Percentiles rank a stretch among this genome's conserved stretches.
These are phyloP conservation scores for Geotrichum cucujoidarum DNA, from an alignment of 1,139 yeast genomes.

Conservation along the genomic window DNA sequence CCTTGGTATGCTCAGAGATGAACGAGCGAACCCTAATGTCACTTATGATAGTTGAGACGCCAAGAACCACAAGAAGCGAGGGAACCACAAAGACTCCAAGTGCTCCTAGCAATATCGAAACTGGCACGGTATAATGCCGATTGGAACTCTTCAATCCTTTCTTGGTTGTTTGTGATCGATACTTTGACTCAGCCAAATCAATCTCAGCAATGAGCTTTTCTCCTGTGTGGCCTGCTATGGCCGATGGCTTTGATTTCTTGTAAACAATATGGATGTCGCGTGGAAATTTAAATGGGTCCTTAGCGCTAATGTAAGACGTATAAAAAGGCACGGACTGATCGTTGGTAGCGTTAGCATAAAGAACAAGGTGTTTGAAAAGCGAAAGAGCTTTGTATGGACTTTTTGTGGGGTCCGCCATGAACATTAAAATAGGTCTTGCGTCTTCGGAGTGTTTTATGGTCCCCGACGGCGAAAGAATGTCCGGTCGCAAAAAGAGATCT, in stretches of 20 bases:
- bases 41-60: neutral
- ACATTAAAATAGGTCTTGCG: slow-evolving; percentile 37
- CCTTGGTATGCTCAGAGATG: neutral
- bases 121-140: too few species aligned
- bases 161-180: neutral
- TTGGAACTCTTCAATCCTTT: too few species aligned
- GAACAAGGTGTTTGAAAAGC: slow-evolving; percentile 53
- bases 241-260: neutral
- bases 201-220: neutral
- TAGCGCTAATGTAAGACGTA: slow-evolving; percentile 46
- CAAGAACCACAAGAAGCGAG: neutral
- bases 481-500: slow-evolving; percentile 56
- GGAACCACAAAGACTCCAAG: neutral
- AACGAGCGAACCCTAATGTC: neutral
- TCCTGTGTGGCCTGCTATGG: neutral
- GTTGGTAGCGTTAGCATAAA: slow-evolving; percentile 69
- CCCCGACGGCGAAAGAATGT: slow-evolving; percentile 27
- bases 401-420: slow-evolving; percentile 52
- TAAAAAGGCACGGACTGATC: slow-evolving; percentile 61
- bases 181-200: neutral
- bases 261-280: slow-evolving; percentile 26
- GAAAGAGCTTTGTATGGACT: slow-evolving; percentile 51
- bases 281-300: slow-evolving; percentile 43
- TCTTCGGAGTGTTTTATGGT: slow-evolving; percentile 12
- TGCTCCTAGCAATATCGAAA: too few species aligned